Base-by-base conservation (phyloP, 202 grass and related monocot species). In the Setaria italica region DNA sequence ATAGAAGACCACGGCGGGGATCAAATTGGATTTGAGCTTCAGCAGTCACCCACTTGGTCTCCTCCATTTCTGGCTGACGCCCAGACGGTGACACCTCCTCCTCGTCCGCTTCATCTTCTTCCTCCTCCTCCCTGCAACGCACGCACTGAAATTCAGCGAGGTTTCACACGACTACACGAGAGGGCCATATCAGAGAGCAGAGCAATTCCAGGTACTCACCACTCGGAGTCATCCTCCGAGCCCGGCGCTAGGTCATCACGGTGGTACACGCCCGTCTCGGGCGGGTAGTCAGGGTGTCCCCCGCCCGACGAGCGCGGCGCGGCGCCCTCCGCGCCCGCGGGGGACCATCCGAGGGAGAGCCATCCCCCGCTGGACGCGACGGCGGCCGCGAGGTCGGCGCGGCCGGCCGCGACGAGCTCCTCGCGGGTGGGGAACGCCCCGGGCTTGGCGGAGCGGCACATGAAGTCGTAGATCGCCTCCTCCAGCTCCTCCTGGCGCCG, bases 391-490 rank as follows among this genome's bases (percentile, higher is more conserved):
- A 99, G 88, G 87, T 99, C 97, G 7, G 74, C 72, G 77, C 92
- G 80, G 5, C 94, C 97, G 3, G 94, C 88, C 46, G 87, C 88
- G 62, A 97, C 5, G 80, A 99, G 92, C 87, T 97, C 90, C 50
- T 79, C 51, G 80, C 77, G 82, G 53, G 97, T 97, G 47, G 97
- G 97, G 82, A 99, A 99, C 0, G 85, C 76, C 4, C 80, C 77
- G 1, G 97, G 97, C 68, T 99, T 96, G 67, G 29, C 25, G 41
- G 97, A 99, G 34, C 67, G 47, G 65, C 72, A 66, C 97, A 99
- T 99, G 94, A 99, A 99, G 34, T 94, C 90, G 84, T 79, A 99
- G 59, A 99, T 90, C 88, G 93, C 94, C 80, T 39, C 94, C 90
- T 99, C 97, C 43, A 99, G 72, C 17, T 87, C 82, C 60, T 85